phyloP scores from a whole-genome alignment of 257 asterid genomes.

The Penstemon eatonii region DNA sequence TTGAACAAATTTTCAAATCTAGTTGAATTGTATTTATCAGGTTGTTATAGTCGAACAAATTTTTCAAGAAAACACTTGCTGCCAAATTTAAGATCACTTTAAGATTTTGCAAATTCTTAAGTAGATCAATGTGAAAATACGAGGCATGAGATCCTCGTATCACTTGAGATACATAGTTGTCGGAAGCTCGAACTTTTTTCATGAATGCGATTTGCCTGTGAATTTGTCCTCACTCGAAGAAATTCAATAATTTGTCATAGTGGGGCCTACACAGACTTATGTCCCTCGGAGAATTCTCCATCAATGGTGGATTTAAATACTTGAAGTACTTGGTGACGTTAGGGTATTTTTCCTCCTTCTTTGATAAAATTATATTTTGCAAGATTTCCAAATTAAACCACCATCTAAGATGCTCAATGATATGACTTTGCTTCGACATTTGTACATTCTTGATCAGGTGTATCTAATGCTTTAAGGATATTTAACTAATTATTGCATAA shows the following conservation, averaged over 20 bases:
- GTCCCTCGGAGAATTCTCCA: constrained; percentile 59
- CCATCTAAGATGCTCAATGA: constrained; percentile 52
- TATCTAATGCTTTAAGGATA: too few relatives aligned
- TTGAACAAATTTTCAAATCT: constrained; percentile 45
- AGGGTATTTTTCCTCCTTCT: constrained; percentile 54
- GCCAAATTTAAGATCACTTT: constrained; percentile 53
- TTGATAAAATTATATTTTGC: constrained; percentile 43
- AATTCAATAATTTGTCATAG: constrained; percentile 46
- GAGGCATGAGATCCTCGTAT: constrained; percentile 46
- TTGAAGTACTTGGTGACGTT: constrained; percentile 46
- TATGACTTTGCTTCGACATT: constrained; percentile 45
- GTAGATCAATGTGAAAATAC: constrained; percentile 45
- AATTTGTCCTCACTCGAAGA: constrained; percentile 55
- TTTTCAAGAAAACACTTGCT: constrained; percentile 60
- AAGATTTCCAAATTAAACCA: constrained; percentile 54
- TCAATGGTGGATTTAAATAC: constrained; percentile 65
- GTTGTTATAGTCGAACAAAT: constrained; percentile 39
- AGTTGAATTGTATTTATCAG: constrained; percentile 47
- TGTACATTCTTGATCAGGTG: constrained; percentile 16
- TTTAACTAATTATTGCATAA: too few relatives aligned
- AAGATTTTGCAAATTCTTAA: constrained; percentile 51
- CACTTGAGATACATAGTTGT: constrained; percentile 62
- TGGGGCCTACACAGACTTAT: constrained; percentile 65
- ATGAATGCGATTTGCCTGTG: constrained; percentile 48
- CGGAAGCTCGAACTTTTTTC: constrained; percentile 57